A percentile compares a stretch with the other conserved stretches of the same genome.
Conservation (phyloP, 306 rosid species). For the Inga leiocalycina region DNA sequence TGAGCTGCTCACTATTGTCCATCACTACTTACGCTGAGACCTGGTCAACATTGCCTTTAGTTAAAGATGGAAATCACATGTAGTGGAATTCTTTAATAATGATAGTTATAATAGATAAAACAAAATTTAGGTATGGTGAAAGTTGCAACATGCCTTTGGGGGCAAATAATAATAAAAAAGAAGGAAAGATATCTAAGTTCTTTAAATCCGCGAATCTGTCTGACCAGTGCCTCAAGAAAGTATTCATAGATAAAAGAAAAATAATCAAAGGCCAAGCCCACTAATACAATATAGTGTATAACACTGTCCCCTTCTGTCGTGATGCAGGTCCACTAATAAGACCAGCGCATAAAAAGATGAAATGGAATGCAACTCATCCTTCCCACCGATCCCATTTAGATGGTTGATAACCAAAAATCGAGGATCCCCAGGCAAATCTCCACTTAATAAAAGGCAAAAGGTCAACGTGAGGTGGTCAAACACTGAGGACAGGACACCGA, state of each 20-base stretch:
- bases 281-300: constrained; percentile 37
- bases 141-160: constrained; percentile 11
- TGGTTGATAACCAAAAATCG: constrained; percentile 31
- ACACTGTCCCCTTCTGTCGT: constrained; percentile 47
- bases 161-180: background rate
- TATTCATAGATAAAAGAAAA: constrained; percentile 36
- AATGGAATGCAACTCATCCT: constrained; percentile 44
- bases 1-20: constrained; percentile 12
- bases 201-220: constrained; percentile 39
- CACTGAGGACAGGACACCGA: constrained; percentile 43
- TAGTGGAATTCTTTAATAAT: background rate
- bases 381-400: constrained; percentile 44
- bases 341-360: constrained; percentile 63
- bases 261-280: constrained; percentile 33
- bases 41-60: background rate
- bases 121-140: constrained; percentile 5
- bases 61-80: background rate
- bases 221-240: constrained; percentile 33
- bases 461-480: constrained; percentile 65
- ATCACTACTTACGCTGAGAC: background rate
- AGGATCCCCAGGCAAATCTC: constrained; percentile 44
- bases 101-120: background rate
- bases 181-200: constrained; percentile 20
- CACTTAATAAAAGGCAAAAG: constrained; percentile 36
- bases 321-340: constrained; percentile 54